Evolutionary conservation across 2,329 filamentous ascomycete genomes (phyloP).

Genomic region (Scolecobasidium constrictum): DNA sequence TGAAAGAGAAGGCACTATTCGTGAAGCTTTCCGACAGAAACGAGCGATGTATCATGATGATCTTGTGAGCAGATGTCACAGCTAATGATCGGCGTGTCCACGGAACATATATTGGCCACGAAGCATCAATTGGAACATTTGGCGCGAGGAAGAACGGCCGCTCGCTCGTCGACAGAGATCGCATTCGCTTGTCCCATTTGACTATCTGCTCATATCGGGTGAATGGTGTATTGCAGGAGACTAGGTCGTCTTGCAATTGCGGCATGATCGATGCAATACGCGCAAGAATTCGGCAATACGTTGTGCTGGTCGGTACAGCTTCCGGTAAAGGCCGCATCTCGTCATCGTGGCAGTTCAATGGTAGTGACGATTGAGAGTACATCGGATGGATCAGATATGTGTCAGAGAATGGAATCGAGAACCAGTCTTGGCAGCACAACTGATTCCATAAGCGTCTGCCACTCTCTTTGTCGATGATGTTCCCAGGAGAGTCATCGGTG

Average conservation of each 20-base stretch:
- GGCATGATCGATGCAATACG: constrained; percentile 28
- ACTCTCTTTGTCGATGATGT: constrained; percentile 7
- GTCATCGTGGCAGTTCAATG: constrained; percentile 27
- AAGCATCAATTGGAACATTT: constrained; percentile 22
- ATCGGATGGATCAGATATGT: constrained; percentile 26
- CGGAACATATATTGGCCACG: constrained; percentile 29
- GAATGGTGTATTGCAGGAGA: constrained; percentile 22
- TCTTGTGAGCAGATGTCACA: constrained; percentile 30
- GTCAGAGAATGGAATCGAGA: constrained; percentile 29
- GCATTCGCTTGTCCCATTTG: constrained; percentile 28
- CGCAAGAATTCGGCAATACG: constrained; percentile 25
- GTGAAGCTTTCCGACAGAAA: constrained; percentile 32
- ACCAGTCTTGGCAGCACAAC: constrained; percentile 28
- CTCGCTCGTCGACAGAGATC: constrained; percentile 21
- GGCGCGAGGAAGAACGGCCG: constrained; percentile 25
- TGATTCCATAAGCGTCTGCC: constrained; percentile 5
- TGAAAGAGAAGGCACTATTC: constrained; percentile 29
- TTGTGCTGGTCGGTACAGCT: constrained; percentile 20
- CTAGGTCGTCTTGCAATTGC: constrained; percentile 27
- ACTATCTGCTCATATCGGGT: constrained; percentile 31
- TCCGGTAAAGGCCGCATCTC: constrained; percentile 16
- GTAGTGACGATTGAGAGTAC: constrained; percentile 24
- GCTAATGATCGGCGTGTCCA: constrained; percentile 30
- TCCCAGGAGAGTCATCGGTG: constrained; percentile 15
- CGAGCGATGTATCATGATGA: constrained; percentile 34